A percentile compares a stretch with the other conserved stretches of the same genome.
phyloP scores from a whole-genome alignment of 1,284 basidiomycete genomes.

The Pyrrhoderma lamaoense region DNA sequence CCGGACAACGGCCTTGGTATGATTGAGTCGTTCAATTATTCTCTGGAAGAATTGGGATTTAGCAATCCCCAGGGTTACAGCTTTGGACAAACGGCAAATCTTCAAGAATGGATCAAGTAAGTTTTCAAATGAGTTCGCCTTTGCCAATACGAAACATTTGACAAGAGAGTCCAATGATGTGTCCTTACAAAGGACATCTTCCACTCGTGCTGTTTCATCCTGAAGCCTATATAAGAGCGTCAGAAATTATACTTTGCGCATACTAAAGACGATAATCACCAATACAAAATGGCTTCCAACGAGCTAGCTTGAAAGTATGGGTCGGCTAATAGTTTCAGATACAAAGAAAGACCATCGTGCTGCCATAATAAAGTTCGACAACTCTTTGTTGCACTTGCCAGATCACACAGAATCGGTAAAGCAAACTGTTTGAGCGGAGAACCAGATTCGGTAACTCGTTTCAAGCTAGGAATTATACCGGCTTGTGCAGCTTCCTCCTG shows the following conservation, averaged over 20 bases:
- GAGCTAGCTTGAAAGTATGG: slow-evolving; percentile 96
- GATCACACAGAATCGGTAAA: slow-evolving; percentile 90
- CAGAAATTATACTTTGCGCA: not conserved
- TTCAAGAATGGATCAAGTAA: slow-evolving; percentile 89
- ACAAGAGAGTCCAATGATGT: slow-evolving; percentile 68
- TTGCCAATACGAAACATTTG: slow-evolving; percentile 80
- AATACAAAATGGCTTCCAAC: slow-evolving; percentile 84
- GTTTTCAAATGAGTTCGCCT: slow-evolving; percentile 91
- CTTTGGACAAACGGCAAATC: slow-evolving; percentile 75
- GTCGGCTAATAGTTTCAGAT: slow-evolving; percentile 80
- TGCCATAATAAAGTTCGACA: slow-evolving; percentile 86
- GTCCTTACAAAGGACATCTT: slow-evolving; percentile 75
- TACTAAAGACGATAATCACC: slow-evolving; percentile 43
- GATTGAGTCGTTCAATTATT: slow-evolving; percentile 77
- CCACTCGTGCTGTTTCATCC: slow-evolving; percentile 90
- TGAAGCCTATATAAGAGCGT: slow-evolving; percentile 56
- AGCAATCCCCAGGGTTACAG: slow-evolving; percentile 70
- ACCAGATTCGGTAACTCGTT: slow-evolving; percentile 78
- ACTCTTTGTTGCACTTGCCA: slow-evolving; percentile 89
- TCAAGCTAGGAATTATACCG: slow-evolving; percentile 87
- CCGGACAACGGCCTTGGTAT: slow-evolving; percentile 81
- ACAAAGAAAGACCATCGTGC: slow-evolving; percentile 76
- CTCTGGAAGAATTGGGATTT: slow-evolving; percentile 82
- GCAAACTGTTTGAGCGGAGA: slow-evolving; percentile 96
- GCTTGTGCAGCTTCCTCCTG: slow-evolving; percentile 97